Evolutionary conservation across 169 alveolate genomes (phyloP), one percentile per base, ranked within the genome.

Genomic region (Plasmodium falciparum): DNA sequence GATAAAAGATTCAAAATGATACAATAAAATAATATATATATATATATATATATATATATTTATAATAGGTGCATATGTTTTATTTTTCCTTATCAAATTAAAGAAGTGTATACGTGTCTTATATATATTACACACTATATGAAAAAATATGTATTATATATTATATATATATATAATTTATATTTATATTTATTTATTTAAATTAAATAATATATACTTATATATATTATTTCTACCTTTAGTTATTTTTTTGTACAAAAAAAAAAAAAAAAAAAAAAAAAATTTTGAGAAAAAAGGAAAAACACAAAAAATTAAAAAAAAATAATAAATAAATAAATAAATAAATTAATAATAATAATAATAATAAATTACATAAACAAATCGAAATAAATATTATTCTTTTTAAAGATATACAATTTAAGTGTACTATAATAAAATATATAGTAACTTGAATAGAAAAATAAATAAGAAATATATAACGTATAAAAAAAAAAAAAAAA

Each of bases 251-350:
- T 39, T 39, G 47, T 39, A 73, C 47, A 29, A 59, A 13, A 70
- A 71, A 61, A 63, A 72, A 72, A 86, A 86, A 47, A 71, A 88
- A 26, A 29, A 65, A 29, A 63, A 6, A 56, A 6, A 5, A 33
- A 5, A 33, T 39, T 39, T 6, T 39, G 9, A 39, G 47, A 39
- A 39, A 5, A 13, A 17, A 56, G 24, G 17, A 20, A 17, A 22
- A 56, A 56, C 24, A 13, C 65, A 56, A 15, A 15, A 56, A 56
- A 15, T 56, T 56, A 56, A 56, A 56, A 56, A 56, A 56, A 56
- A n/a, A 56, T 6, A 56, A 56, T 56, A 56, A 15, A 56, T 15
- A 56, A 56, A 2, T 26, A 26, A 26, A 26, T 26, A 2, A 5
- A 56, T 56, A 17, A 56, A 56, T 56, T 3, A 17, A 15, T 17